Percentiles rank a stretch among this genome's conserved stretches.
phyloP scores from a whole-genome alignment of 2,329 filamentous ascomycete genomes.

The Nannizzia gypsea region DNA sequence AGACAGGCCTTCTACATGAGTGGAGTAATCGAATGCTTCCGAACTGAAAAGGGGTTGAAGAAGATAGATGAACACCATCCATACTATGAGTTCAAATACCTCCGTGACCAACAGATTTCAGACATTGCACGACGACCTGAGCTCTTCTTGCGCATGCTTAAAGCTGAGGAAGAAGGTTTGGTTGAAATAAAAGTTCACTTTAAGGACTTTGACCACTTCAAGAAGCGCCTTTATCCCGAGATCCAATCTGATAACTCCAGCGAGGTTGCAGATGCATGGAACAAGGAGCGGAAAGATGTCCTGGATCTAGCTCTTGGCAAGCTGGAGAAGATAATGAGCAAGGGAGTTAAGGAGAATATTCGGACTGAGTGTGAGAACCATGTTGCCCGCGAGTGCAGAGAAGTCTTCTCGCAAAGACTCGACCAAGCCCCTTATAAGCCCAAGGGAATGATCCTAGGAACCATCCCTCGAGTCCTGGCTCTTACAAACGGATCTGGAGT shows the following conservation, averaged over 20 bases:
- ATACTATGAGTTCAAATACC: conserved; percentile 96
- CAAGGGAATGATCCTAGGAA: conserved; percentile 80
- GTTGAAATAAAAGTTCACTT: conserved; percentile 74
- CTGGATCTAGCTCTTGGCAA: conserved; percentile 71
- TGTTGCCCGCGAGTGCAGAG: conserved; percentile 74
- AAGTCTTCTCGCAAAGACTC: conserved; percentile 77
- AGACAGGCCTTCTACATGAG: conserved; percentile 71
- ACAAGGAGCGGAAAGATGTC: conserved; percentile 71
- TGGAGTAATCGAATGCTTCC: conserved; percentile 71
- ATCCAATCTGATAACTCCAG: conserved; percentile 94
- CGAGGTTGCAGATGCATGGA: conserved; percentile 91
- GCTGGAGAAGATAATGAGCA: conserved; percentile 71
- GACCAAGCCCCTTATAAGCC: conserved; percentile 96
- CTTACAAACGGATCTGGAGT: conserved; percentile 77
- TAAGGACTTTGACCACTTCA: conserved; percentile 64
- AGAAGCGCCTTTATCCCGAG: conserved; percentile 62
- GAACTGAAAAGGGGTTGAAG: conserved; percentile 86
- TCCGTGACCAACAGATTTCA: conserved; percentile 73
- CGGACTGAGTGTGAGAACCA: conserved; percentile 89
- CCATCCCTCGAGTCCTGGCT: conserved; percentile 72
- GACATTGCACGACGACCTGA: conserved; percentile 76
- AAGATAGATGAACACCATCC: conserved; percentile 91
- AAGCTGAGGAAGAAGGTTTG: conserved; percentile 86
- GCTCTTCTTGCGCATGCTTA: conserved; percentile 91
- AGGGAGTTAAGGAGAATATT: conserved; percentile 88